Conservation (phyloP, 108 stramenopile genomes). For the Skeletonema marinoi region DNA sequence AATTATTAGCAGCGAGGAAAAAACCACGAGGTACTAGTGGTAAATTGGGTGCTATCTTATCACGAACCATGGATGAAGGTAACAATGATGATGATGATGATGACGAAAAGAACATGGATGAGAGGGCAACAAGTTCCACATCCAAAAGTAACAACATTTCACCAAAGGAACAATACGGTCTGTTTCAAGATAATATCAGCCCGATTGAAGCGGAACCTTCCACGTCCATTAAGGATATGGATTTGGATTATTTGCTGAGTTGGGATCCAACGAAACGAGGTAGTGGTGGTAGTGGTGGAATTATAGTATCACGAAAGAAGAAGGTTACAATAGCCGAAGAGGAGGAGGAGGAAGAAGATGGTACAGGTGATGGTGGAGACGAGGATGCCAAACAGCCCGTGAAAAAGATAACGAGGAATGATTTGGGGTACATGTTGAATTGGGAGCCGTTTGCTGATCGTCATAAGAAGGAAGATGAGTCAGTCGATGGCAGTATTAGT, state of each 20-base stretch:
- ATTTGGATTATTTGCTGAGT: constrained; percentile 80
- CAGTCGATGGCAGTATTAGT: constrained; percentile 1
- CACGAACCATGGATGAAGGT: constrained; percentile 28
- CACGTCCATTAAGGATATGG: constrained; percentile 52
- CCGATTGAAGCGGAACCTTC: constrained; percentile 41
- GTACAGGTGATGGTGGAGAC: neutral
- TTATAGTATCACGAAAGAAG: constrained; percentile 18
- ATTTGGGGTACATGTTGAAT: constrained; percentile 87
- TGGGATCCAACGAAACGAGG: constrained; percentile 67
- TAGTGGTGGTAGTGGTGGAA: constrained; percentile 12
- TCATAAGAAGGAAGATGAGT: constrained; percentile 18
- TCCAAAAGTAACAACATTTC: constrained; percentile 1
- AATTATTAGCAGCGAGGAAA: neutral
- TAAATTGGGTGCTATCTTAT: constrained; percentile 36
- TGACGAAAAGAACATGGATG: neutral
- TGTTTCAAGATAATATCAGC: constrained; percentile 42
- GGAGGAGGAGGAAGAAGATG: neutral
- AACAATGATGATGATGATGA: constrained; percentile 5
- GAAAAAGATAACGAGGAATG: constrained; percentile 67
- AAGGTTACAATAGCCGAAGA: constrained; percentile 22
- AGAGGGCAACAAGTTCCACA: neutral
- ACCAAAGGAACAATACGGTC: neutral
- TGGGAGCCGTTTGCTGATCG: constrained; percentile 72
- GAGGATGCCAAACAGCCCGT: constrained; percentile 2
- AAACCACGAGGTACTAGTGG: neutral